Evolutionary conservation across 2,329 filamentous ascomycete species (phyloP), one percentile per base, ranked within the genome.

Genomic region (Trichoderma sp.): DNA sequence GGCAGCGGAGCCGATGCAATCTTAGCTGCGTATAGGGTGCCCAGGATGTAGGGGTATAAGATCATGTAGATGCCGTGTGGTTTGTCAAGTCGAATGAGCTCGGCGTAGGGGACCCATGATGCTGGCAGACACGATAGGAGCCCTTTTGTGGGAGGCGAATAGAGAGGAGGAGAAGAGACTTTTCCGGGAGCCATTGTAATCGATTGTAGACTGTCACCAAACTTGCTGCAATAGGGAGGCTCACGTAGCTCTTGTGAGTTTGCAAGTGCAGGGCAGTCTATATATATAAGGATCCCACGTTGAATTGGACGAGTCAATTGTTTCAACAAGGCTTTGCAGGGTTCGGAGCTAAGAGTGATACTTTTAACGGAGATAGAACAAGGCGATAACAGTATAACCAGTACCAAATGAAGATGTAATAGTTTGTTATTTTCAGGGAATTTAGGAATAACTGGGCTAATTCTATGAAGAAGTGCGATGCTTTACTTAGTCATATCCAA

Each of bases 61-160:
- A 86, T 80, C 67, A 83, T 83, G 72, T 83, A 86, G 66, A 85
- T 79, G 11, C 85, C 85, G 1, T 81, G 81, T 4, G 82, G 83
- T 56, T 83, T 83, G 71, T 86, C 80, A 63, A 87, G 76, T 18
- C 85, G 84, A 65, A 85, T 80, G 16, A 87, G 78, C 73, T 88
- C 81, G 28, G 81, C 83, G 72, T 86, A 87, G 3, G 85, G 85
- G 46, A 87, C 79, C 83, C 84, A 86, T 72, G 82, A 80, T 7
- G 72, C 73, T 1, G 85, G 84, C 11, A 87, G 59, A 28, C 69
- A 60, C 73, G 82, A 81, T 59, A 85, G 72, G 21, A 85, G 60
- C 6, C 83, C 83, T 2, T 75, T 82, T 21, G 77, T 80, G 1
- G 83, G 83, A 14, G 80, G 80, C n/a, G 74, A 76, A 72, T 85